Evolutionary conservation across 2,329 filamentous ascomycete species (phyloP).

Genomic region (Ophiocordyceps camponoti-saundersi): DNA sequence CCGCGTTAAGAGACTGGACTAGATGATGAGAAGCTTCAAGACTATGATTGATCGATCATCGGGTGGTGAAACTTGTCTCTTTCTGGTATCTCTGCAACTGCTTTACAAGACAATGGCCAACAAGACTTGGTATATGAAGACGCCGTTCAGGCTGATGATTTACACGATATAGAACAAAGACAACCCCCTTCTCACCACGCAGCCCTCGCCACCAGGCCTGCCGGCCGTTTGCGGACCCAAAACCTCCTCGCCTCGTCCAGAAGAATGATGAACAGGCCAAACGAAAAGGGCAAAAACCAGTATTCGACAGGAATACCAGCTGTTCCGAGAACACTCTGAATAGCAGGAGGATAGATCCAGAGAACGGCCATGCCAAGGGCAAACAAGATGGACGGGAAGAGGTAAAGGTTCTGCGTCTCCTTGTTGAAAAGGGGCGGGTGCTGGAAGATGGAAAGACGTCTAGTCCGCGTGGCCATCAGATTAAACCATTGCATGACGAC

Average conservation of each 20-base stretch:
- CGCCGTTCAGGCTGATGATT: too few species aligned
- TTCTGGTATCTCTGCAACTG: too few species aligned
- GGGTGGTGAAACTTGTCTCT: too few species aligned
- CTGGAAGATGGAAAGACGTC: constrained; percentile 50
- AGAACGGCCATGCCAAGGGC: constrained; percentile 53
- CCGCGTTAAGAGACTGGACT: too few species aligned
- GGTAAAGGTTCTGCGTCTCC: constrained; percentile 45
- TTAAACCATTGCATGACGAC: constrained; percentile 76
- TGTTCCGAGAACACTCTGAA: constrained; percentile 45
- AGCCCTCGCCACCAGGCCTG: constrained; percentile 36
- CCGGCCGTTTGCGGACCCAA: constrained; percentile 39
- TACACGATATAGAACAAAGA: neutral
- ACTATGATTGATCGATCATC: too few species aligned
- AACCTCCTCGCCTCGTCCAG: constrained; percentile 53
- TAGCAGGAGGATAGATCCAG: constrained; percentile 48
- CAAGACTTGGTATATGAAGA: too few species aligned
- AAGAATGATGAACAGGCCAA: constrained; percentile 40
- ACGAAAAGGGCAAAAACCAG: constrained; percentile 61
- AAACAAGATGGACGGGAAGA: constrained; percentile 56
- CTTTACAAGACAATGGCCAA: too few species aligned
- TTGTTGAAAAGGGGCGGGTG: constrained; percentile 53
- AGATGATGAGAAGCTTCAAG: too few species aligned
- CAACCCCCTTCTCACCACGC: constrained; percentile 27
- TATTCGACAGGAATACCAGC: constrained; percentile 50
- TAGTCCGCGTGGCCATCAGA: constrained; percentile 50